These are phyloP conservation scores for Mycena galopus DNA, from an alignment of 768 basidiomycete genomes.

Conservation along the genomic window DNA sequence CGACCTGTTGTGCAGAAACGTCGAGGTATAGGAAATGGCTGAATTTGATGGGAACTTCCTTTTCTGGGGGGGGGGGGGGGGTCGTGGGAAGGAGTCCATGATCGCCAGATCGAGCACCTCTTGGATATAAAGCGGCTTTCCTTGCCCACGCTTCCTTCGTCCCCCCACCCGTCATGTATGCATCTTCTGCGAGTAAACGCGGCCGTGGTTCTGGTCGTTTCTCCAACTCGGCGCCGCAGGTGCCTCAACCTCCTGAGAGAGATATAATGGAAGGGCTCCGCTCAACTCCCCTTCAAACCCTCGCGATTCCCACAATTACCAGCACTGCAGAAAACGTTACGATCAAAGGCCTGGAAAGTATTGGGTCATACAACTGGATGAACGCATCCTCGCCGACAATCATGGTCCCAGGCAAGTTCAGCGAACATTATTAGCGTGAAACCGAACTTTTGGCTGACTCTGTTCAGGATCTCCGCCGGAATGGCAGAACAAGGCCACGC, in stretches of 20 bases:
- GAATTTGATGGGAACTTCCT: too few species aligned
- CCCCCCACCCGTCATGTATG: background rate
- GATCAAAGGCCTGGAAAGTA: conserved; percentile 54
- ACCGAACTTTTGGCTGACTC: background rate
- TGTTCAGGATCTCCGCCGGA: conserved; percentile 69
- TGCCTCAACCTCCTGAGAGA: conserved; percentile 48
- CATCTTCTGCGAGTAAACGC: conserved; percentile 1
- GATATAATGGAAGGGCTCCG: conserved; percentile 53
- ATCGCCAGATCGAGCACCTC: background rate
- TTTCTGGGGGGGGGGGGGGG: too few species aligned
- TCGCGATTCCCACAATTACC: conserved; percentile 39
- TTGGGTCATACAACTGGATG: conserved; percentile 71
- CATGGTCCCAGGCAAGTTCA: conserved; percentile 59
- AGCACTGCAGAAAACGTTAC: conserved; percentile 45
- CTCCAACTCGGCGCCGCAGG: conserved; percentile 20
- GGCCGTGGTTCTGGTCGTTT: conserved; percentile 23
- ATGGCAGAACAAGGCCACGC: conserved; percentile 64
- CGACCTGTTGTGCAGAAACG: too few species aligned
- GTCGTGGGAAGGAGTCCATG: too few species aligned
- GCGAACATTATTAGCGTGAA: conserved; percentile 49
- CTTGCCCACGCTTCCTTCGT: background rate
- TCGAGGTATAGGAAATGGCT: too few species aligned
- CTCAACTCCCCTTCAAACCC: conserved; percentile 42
- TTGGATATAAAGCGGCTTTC: background rate
- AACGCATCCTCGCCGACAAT: conserved; percentile 60